phyloP scores from a whole-genome alignment of 2,329 filamentous ascomycete species.

The Calonectria fujianensis region DNA sequence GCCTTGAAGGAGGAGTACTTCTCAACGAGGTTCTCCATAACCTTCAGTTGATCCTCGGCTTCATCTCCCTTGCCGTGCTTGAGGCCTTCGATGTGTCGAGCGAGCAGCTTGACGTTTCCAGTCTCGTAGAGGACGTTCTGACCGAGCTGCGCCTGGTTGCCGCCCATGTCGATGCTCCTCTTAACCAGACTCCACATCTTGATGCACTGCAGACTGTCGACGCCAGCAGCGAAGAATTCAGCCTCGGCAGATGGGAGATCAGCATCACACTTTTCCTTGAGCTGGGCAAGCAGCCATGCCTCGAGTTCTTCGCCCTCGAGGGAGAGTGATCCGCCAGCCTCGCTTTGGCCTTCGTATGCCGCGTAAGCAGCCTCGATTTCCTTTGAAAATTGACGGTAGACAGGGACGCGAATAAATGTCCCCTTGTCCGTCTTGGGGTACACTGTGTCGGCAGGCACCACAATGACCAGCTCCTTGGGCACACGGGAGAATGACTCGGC shows the following conservation, averaged over 20 bases:
- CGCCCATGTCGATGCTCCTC: slow-evolving; percentile 69
- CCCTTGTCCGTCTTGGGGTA: slow-evolving; percentile 73
- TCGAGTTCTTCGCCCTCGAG: slow-evolving; percentile 54
- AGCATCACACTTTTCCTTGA: slow-evolving; percentile 57
- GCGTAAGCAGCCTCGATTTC: slow-evolving; percentile 66
- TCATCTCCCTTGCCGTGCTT: slow-evolving; percentile 40
- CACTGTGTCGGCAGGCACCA: slow-evolving; percentile 65
- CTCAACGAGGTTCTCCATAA: slow-evolving; percentile 59
- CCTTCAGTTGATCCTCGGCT: slow-evolving; percentile 53
- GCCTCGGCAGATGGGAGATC: slow-evolving; percentile 34
- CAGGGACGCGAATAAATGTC: slow-evolving; percentile 70
- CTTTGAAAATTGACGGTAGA: slow-evolving; percentile 66
- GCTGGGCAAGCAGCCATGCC: slow-evolving; percentile 50
- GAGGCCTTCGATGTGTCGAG: slow-evolving; percentile 52
- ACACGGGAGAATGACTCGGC: slow-evolving; percentile 73
- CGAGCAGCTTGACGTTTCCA: slow-evolving; percentile 51
- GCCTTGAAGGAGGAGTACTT: slow-evolving; percentile 62
- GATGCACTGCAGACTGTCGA: slow-evolving; percentile 77
- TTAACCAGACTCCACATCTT: slow-evolving; percentile 72
- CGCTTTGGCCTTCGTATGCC: slow-evolving; percentile 40
- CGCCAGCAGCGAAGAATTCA: slow-evolving; percentile 75
- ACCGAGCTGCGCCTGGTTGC: slow-evolving; percentile 62
- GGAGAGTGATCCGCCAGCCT: slow-evolving; percentile 14
- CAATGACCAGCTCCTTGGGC: slow-evolving; percentile 70
- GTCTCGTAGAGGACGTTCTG: slow-evolving; percentile 77